A percentile compares a stretch with the other conserved stretches of the same genome.
phyloP scores from a whole-genome alignment of 805 yeast species.

The Candida boleticola region DNA sequence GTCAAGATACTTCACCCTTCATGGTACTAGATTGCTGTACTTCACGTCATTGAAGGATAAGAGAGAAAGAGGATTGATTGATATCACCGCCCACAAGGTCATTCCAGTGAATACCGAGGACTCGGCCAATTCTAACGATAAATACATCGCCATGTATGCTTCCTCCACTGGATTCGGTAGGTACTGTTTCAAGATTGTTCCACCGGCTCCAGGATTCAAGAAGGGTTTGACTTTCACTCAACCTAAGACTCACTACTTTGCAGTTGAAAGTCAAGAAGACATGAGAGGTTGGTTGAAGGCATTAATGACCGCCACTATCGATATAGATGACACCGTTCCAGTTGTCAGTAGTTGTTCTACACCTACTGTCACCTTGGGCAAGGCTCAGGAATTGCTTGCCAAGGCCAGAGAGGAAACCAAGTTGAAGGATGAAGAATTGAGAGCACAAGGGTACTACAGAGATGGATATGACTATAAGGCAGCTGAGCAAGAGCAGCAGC shows the following conservation, averaged over 20 bases:
- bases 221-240: slow-evolving; percentile 96
- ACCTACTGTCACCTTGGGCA: slow-evolving; percentile 86
- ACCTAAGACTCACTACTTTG: slow-evolving; percentile 93
- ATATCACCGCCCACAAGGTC: slow-evolving; percentile 92
- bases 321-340: slow-evolving; percentile 88
- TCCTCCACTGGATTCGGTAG: slow-evolving; percentile 94
- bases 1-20: slow-evolving; percentile 78
- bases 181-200: slow-evolving; percentile 85
- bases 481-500: slow-evolving; percentile 1
- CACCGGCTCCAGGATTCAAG: slow-evolving; percentile 96
- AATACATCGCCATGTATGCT: slow-evolving; percentile 80
- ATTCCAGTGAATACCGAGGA: slow-evolving; percentile 54
- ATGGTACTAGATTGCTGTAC: slow-evolving; percentile 91
- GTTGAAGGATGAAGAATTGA: slow-evolving; percentile 48
- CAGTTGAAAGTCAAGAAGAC: slow-evolving; percentile 87
- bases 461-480: slow-evolving; percentile 19
- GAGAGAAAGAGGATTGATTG: slow-evolving; percentile 89
- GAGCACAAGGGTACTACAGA: slow-evolving; percentile 40
- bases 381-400: slow-evolving; percentile 82
- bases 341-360: slow-evolving; percentile 90
- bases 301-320: slow-evolving; percentile 92
- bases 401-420: slow-evolving; percentile 77
- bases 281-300: slow-evolving; percentile 96
- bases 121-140: slow-evolving; percentile 74
- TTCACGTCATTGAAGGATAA: slow-evolving; percentile 75